phyloP scores from a whole-genome alignment of 2,329 filamentous ascomycete genomes.

The Phoma sp. region DNA sequence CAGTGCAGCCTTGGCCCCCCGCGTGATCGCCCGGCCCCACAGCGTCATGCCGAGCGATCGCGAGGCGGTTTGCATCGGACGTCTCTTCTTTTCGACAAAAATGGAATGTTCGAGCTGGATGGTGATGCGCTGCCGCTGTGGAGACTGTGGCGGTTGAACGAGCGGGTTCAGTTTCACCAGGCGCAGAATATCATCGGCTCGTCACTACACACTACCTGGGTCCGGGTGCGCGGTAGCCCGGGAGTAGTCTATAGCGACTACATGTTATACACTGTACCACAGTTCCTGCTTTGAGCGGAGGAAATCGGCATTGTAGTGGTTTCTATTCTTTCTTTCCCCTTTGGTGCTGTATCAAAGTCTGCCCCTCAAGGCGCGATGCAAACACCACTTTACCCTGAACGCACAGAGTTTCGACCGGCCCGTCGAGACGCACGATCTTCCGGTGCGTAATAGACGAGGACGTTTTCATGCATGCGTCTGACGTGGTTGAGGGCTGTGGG shows the following conservation, averaged over 20 bases:
- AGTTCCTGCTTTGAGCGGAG: too few species aligned
- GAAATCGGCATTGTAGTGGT: too few species aligned
- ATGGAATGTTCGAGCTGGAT: neutral
- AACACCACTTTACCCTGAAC: too few species aligned
- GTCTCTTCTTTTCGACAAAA: too few species aligned
- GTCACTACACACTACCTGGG: too few species aligned
- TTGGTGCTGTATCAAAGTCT: too few species aligned
- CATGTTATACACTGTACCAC: neutral
- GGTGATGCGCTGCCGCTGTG: neutral
- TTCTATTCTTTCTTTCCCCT: too few species aligned
- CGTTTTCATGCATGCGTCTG: neutral
- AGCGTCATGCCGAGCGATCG: neutral
- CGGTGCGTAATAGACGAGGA: too few species aligned
- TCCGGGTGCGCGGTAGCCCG: neutral
- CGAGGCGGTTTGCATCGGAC: neutral
- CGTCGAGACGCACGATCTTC: too few species aligned
- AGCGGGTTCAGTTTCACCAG: neutral
- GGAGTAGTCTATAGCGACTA: neutral
- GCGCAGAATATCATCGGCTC: neutral
- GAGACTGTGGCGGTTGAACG: neutral
- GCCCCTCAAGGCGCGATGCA: too few species aligned
- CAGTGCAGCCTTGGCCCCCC: neutral
- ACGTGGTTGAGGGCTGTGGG: neutral
- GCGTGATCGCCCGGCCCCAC: conserved; percentile 1
- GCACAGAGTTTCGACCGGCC: too few species aligned